A percentile compares a stretch with the other conserved stretches of the same genome.
Evolutionary conservation across 2,329 filamentous ascomycete species (phyloP).

Genomic region (Xylaria digitata): DNA sequence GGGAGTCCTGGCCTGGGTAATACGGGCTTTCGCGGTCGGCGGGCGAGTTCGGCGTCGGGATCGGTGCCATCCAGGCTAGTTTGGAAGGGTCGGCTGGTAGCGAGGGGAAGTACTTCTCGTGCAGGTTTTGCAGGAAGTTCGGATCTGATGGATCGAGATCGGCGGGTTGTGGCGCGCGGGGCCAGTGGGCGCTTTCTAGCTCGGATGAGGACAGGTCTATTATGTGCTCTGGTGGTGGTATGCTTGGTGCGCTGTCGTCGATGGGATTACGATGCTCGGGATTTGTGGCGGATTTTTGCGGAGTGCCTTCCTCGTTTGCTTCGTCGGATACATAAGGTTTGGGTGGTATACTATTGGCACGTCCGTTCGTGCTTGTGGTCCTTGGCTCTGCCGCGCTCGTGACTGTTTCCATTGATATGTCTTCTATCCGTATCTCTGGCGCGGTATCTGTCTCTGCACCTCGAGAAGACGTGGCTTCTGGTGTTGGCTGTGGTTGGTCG

Average conservation of each 20-base stretch:
- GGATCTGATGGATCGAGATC: conserved; percentile 86
- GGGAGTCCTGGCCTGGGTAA: conserved; percentile 77
- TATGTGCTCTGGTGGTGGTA: conserved; percentile 38
- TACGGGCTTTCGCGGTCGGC: conserved; percentile 81
- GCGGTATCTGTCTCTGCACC: conserved; percentile 18
- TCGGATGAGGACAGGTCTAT: conserved; percentile 25
- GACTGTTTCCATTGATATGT: conserved; percentile 36
- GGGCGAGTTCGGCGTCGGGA: conserved; percentile 71
- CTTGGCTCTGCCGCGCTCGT: background rate
- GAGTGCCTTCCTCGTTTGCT: conserved; percentile 16
- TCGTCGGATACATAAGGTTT: conserved; percentile 37
- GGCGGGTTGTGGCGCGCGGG: conserved; percentile 64
- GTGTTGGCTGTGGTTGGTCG: conserved; percentile 47
- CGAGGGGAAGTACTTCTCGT: conserved; percentile 92
- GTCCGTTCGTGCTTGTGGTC: background rate
- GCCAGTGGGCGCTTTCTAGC: conserved; percentile 67
- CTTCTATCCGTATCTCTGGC: conserved; percentile 44
- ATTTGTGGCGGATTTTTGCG: conserved; percentile 19
- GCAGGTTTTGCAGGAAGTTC: conserved; percentile 84
- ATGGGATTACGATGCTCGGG: conserved; percentile 46
- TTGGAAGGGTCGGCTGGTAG: conserved; percentile 86
- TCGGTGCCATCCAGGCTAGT: conserved; percentile 88
- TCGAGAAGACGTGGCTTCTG: conserved; percentile 27
- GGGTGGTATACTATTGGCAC: conserved; percentile 15
- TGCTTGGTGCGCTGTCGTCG: conserved; percentile 34